Base-by-base conservation (phyloP, 441 rosid species). In the Arabidopsis hybrid region DNA sequence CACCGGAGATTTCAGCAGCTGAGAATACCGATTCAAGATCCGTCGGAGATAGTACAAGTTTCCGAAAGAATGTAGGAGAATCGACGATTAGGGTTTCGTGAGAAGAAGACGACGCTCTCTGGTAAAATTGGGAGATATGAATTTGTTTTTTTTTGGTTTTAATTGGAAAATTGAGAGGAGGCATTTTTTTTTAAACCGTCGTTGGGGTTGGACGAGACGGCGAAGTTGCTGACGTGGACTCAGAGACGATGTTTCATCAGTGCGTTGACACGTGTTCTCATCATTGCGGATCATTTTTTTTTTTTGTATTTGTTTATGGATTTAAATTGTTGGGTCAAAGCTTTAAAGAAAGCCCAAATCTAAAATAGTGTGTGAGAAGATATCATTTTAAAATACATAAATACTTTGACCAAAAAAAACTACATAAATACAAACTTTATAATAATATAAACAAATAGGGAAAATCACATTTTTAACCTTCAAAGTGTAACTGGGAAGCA, bases 1-100 rank as follows among this genome's bases (percentile, higher is more conserved):
- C 18, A 76, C 80, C 80, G 63, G 66, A 47, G 75, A 76, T 76
- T 76, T 69, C 75, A 69, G 79, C 66, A 76, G 70, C 79, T 63
- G 47, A 76, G 66, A 40, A 55, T 10, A 62, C 38, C 10, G 69
- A 69, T 46, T 69, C 36, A 11, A 76, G 60, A 76, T 63, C 71
- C 65, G 52, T 9, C 34, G 71, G 58, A 51, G 2, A 39, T 45
- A 42, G 40, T 29, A 43, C 0, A 5, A 38, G 12, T 11, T 17
- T 39, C 43, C 2, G 0, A 32, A 63, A 45, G 57, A 62, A 70
- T 51, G 75, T 66, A 62, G 52, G 21, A 16, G 72, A 76, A 65
- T 39, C 32, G 71, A 57, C 18, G 43, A 64, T 70, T 76, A 76
- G 80, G 76, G 75, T 76, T 76, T 64, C 76, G n/a, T 14, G 39